Evolutionary conservation across 1,284 basidiomycete species (phyloP), one percentile per base, ranked within the genome.

Genomic region (Chalciporus sp.): DNA sequence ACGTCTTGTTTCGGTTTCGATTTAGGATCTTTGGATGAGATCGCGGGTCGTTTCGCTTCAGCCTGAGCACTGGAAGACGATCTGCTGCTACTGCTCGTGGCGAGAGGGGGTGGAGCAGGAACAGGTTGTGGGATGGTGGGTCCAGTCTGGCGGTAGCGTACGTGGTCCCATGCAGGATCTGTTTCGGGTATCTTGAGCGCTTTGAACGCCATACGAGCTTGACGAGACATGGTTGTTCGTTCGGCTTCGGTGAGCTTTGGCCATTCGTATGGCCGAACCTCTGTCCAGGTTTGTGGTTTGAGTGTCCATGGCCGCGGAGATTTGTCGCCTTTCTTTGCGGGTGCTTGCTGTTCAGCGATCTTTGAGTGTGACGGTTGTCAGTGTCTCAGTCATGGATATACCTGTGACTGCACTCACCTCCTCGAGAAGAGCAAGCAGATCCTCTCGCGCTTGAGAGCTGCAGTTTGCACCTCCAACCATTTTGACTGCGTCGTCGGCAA

Each of bases 221-320:
- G 71, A 35, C 81, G 76, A 1, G 80, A 75, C 62, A 88, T 72
- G 14, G 56, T 59, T 3, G 66, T 70, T 2, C 79, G 76, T 43
- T 83, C 80, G 2, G 70, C 47, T 17, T 80, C 75, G 0, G 72
- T 70, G 20, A 85, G 73, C 27, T 71, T 72, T 0, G 74, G 71
- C 77, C 79, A 86, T 57, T 84, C 82, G 55, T 76, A 85, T 0
- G 88, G 88, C 7, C 85, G 82, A 19, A 88, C 83, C 59, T 89
- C 83, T 27, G 73, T 74, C 86, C 86, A 90, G 1, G 78, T 69
- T 31, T 68, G 61, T 17, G 75, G 70, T 56, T 82, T 84, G 55
- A 90, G 79, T 26, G 69, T 61, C 78, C 84, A 90, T 0, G 62
- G 59, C 51, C 73, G 73, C 3, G 72, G 67, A 0, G 75, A 63